A percentile compares a stretch with the other conserved stretches of the same genome.
Evolutionary conservation across 129 eudicot species (phyloP).

Genomic region (Escallonia herrerae): DNA sequence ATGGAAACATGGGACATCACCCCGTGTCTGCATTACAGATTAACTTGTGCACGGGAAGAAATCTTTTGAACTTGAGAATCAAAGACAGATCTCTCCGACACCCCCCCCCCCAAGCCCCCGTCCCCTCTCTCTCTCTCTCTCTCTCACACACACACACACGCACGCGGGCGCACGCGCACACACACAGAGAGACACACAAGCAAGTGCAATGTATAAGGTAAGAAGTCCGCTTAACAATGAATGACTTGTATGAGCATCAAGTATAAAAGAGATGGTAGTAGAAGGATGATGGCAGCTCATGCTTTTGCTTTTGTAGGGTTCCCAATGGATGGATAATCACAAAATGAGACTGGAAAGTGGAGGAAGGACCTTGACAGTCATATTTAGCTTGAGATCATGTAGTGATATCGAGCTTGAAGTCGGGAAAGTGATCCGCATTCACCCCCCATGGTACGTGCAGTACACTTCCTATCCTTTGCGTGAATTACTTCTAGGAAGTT

Average conservation of each 20-base stretch:
- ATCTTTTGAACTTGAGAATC: too few relatives aligned
- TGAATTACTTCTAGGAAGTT: background rate
- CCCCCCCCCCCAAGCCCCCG: too few relatives aligned
- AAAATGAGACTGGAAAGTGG: conserved; percentile 15
- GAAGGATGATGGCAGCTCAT: background rate
- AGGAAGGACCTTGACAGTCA: conserved; percentile 32
- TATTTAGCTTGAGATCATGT: conserved; percentile 68
- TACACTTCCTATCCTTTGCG: background rate
- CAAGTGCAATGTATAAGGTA: too few relatives aligned
- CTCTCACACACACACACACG: too few relatives aligned
- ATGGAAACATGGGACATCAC: too few relatives aligned
- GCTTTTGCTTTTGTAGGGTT: conserved; percentile 32
- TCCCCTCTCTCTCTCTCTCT: background rate
- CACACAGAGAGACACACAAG: background rate
- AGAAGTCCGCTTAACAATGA: too few relatives aligned
- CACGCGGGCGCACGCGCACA: too few relatives aligned
- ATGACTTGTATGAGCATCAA: too few relatives aligned
- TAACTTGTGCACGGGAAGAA: too few relatives aligned
- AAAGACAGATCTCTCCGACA: too few relatives aligned
- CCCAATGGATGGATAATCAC: conserved; percentile 18
- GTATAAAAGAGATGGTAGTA: background rate
- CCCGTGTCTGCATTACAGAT: too few relatives aligned
- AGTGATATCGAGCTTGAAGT: conserved; percentile 73
- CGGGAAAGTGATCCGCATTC: conserved; percentile 54
- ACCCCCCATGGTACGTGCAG: conserved; percentile 65